A percentile compares a stretch with the other conserved stretches of the same genome.
Conservation (phyloP, 805 yeast species). For the Barnettozyma sucrosica region DNA sequence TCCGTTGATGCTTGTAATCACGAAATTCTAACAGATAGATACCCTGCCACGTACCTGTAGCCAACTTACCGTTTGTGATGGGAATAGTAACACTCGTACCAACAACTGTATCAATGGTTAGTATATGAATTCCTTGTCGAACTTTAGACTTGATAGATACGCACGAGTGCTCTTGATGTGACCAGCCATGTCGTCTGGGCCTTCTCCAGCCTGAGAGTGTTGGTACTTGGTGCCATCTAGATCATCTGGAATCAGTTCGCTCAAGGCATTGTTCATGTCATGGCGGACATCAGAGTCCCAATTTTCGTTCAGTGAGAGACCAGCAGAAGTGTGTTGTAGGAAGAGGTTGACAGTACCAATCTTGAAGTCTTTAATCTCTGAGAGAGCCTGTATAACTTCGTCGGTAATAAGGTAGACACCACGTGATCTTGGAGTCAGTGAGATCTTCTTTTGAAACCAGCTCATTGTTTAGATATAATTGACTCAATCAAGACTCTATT, state of each 20-base stretch:
- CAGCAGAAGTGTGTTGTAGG: slow-evolving; percentile 77
- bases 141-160: neutral
- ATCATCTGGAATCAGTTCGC: slow-evolving; percentile 63
- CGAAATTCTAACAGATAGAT: slow-evolving; percentile 74
- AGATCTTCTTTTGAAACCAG: slow-evolving; percentile 58
- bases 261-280: slow-evolving; percentile 62
- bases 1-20: slow-evolving; percentile 54
- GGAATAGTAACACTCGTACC: slow-evolving; percentile 68
- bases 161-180: slow-evolving; percentile 55
- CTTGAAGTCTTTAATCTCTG: slow-evolving; percentile 53
- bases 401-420: slow-evolving; percentile 72
- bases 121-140: neutral
- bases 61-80: slow-evolving; percentile 58
- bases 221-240: slow-evolving; percentile 21
- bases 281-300: slow-evolving; percentile 72
- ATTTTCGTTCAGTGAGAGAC: slow-evolving; percentile 69
- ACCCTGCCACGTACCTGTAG: slow-evolving; percentile 85
- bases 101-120: slow-evolving; percentile 30
- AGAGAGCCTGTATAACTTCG: slow-evolving; percentile 50
- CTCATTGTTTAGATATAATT: slow-evolving; percentile 21
- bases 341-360: slow-evolving; percentile 63
- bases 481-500: neutral
- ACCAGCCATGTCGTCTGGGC: slow-evolving; percentile 81
- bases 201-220: slow-evolving; percentile 51
- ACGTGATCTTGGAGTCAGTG: slow-evolving; percentile 50